Base-by-base conservation (phyloP, 148 eudicot species). In the Drosera capensis region DNA sequence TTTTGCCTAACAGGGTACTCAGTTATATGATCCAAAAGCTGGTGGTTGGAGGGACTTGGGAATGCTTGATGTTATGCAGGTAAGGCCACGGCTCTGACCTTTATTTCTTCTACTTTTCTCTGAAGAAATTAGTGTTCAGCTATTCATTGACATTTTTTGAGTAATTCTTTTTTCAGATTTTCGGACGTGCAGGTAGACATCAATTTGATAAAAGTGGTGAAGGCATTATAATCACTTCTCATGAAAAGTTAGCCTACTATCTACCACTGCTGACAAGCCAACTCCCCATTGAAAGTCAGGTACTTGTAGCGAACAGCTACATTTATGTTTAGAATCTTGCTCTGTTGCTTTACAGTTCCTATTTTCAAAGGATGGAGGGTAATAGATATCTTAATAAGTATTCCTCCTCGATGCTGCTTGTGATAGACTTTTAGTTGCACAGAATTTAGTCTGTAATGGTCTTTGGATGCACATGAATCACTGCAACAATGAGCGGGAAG, bases 51-150 rank as follows among this genome's bases (percentile, higher is more conserved):
- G 84, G 49, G 99, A 92, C 68, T 54, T 92, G 39, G 99, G 99
- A 47, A 92, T 92, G 99, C 99, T 92, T 66, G 99, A 92, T 65
- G 99, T 92, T 53, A 92, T 92, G 99, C 99, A 92, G 86, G 99
- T 85, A 52, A 63, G 51, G 24, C 13, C 20, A 20, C 30, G 17
- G 20, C 29, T 54, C 15, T 15, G 44, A 20, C 21, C 25, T 29
- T 30, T 3, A 31, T 2, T 29, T 43, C 11, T 52, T 20, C 24
- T 49, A 23, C 38, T 41, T 25, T 20, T 28, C 20, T 31, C 14
- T 20, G n/a, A n/a, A n/a, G n/a, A n/a, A n/a, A n/a, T n/a, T n/a
- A n/a, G n/a, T n/a, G n/a, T n/a, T n/a, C n/a, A n/a, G n/a, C n/a
- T n/a, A n/a, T 19, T 40, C 2, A 14, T n/a, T 13, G 29, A n/a